Evolutionary conservation across 1,284 basidiomycete species (phyloP), one percentile per base, ranked within the genome.

Genomic region (Ustanciosporium gigantosporum): DNA sequence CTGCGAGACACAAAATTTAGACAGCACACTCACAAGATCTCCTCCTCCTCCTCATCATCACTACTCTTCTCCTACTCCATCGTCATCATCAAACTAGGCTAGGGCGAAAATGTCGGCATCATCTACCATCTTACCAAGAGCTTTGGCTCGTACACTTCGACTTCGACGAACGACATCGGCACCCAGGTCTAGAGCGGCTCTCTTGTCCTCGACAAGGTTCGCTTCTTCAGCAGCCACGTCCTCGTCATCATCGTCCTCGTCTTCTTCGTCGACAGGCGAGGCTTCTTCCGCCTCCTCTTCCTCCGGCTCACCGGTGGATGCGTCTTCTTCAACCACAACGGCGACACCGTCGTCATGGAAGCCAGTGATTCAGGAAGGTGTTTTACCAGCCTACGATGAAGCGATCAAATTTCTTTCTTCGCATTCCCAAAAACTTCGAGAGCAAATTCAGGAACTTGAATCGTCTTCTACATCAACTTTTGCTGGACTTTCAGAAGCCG

Each of bases 341-440:
- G 21, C 45, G 8, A 27, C 39, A 3, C 31, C 47, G n/a, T 40
- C 62, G 1, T 5, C 55, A 9, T 76, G 74, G 74, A 52, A 60
- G 32, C 73, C 66, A 7, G 85, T 89, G 0, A 76, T 93, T 8
- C 81, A 82, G 17, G 78, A 79, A 16, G 89, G 89, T 6, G 81
- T 85, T 6, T 79, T 91, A 22, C 87, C 89, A 2, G 89, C 86
- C 7, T 93, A 90, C 67, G 91, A 94, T 79, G 83, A 87, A 57
- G 89, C 90, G 3, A 79, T 93, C 36, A 81, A 83, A 52, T 81
- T 86, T 60, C 84, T 94, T 57, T 80, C 80, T 25, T 66, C 76
- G 5, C 85, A 78, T 78, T 80, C 37, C 42, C 62, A 48, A 14
- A 52, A 47, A 8, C 72, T 84, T 31, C 79, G 81, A 37, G 68